Base-by-base conservation (phyloP, 177 flowering plant genomes). In the Vitis hybrid region DNA sequence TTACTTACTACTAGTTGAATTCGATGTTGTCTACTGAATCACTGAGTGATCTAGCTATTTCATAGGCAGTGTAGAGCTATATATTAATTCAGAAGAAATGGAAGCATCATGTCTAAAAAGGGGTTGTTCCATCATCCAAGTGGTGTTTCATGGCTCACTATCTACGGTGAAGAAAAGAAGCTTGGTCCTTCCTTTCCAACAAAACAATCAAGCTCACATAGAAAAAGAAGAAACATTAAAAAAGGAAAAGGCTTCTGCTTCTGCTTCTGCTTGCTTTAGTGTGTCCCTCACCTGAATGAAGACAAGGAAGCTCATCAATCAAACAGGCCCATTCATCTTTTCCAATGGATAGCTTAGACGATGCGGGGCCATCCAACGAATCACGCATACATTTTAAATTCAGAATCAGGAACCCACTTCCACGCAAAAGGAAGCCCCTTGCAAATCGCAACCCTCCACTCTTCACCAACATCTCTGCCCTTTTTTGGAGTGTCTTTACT, bases 381-480 rank as follows among this genome's bases (percentile, higher is more conserved):
- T 82, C 77, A 67, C 68, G 56, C 77, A 70, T 6, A 72, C 52
- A 74, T 76, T 81, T 75, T 71, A 62, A 70, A 73, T 75, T 79
- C 67, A 80, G 85, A 86, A 80, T 78, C 81, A 70, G 71, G 75
- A 84, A 78, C 77, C 88, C 90, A 83, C 86, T 84, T 76, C 39
- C 66, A 49, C 72, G 62, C 64, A 74, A 75, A 81, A 66, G 67
- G 75, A 60, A 62, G 75, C 69, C 60, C 14, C 67, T 65, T 73
- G 62, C 77, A 67, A 75, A 75, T 84, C 70, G 71, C 45, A 69
- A n/a, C 68, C 74, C 77, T 80, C 76, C 68, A 71, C 65, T 62
- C 59, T 49, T 67, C 31, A 65, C 45, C 61, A 71, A 71, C 57
- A 49, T 69, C 51, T 61, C 67, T 77, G 39, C 45, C 72, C 65